A percentile compares a stretch with the other conserved stretches of the same genome.
phyloP scores from a whole-genome alignment of 768 basidiomycete species.

The Xerocomellus dryophilus region DNA sequence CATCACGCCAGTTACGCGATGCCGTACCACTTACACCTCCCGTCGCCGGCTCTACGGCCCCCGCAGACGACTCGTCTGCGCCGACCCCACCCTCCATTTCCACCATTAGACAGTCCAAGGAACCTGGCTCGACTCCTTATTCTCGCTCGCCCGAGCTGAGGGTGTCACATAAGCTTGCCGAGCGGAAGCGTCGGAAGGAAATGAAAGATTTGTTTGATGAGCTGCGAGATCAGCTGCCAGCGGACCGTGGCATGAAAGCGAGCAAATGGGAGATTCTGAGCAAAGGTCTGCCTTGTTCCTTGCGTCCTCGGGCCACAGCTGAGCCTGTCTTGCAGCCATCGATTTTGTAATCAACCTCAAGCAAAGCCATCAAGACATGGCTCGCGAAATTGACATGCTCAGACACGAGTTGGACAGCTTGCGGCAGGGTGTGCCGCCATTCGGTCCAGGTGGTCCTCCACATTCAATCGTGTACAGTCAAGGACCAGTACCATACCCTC shows the following conservation, averaged over 20 bases:
- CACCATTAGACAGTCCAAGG: conserved; percentile 41
- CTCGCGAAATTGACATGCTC: conserved; percentile 73
- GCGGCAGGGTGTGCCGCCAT: conserved; percentile 57
- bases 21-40: conserved; percentile 40
- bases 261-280: conserved; percentile 99
- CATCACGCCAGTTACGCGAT: conserved; percentile 56
- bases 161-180: conserved; percentile 95
- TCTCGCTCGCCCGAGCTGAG: conserved; percentile 93
- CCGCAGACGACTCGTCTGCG: conserved; percentile 41
- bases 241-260: conserved; percentile 91
- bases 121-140: conserved; percentile 71
- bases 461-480: conserved; percentile 52
- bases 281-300: conserved; percentile 60
- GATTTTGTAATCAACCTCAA: conserved; percentile 84
- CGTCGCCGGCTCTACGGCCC: conserved; percentile 35
- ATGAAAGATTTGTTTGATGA: conserved; percentile 99
- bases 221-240: conserved; percentile 86
- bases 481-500: conserved; percentile 45
- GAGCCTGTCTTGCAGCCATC: conserved; percentile 53
- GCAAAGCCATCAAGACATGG: conserved; percentile 71
- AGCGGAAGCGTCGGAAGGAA: conserved; percentile 94
- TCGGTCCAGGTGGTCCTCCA: conserved; percentile 47
- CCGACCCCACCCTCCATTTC: conserved; percentile 36
- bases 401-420: conserved; percentile 67
- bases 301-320: not conserved